These are phyloP conservation scores for Auricularia auricula-judae DNA, from an alignment of 768 basidiomycete species.

Conservation along the genomic window DNA sequence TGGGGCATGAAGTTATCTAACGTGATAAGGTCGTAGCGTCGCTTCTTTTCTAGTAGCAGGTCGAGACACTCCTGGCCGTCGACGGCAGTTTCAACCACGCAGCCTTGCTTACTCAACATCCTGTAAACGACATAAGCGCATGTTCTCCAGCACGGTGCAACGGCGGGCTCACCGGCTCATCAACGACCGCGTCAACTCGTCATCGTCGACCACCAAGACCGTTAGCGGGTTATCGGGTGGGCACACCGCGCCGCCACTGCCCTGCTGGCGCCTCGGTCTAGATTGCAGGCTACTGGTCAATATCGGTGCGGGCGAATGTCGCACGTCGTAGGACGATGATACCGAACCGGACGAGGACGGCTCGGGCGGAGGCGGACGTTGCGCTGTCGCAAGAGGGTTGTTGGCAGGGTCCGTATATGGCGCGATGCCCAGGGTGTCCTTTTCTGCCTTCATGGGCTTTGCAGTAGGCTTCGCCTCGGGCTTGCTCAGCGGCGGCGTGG, in stretches of 20 bases:
- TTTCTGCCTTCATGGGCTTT: conserved; percentile 4
- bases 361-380: neutral
- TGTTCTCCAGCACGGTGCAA: neutral
- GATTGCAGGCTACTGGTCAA: neutral
- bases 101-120: conserved; percentile 26
- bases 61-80: conserved; percentile 28
- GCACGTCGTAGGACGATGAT: neutral
- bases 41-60: conserved; percentile 17
- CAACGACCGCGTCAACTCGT: conserved; percentile 22
- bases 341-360: conserved; percentile 5
- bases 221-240: conserved; percentile 11
- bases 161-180: neutral
- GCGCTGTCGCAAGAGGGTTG: conserved; percentile 1
- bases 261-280: conserved; percentile 6
- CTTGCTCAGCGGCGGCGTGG: neutral
- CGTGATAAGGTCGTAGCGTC: conserved; percentile 24
- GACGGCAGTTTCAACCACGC: conserved; percentile 24
- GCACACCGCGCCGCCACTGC: neutral
- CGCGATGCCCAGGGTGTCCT: conserved; percentile 4
- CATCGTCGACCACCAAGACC: conserved; percentile 25
- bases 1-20: conserved; percentile 28
- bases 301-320: neutral
- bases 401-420: conserved; percentile 1
- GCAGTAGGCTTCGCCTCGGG: neutral
- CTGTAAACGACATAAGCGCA: conserved; percentile 15